phyloP scores from a whole-genome alignment of 2,329 filamentous ascomycete species.

The Bipolaris cookei region DNA sequence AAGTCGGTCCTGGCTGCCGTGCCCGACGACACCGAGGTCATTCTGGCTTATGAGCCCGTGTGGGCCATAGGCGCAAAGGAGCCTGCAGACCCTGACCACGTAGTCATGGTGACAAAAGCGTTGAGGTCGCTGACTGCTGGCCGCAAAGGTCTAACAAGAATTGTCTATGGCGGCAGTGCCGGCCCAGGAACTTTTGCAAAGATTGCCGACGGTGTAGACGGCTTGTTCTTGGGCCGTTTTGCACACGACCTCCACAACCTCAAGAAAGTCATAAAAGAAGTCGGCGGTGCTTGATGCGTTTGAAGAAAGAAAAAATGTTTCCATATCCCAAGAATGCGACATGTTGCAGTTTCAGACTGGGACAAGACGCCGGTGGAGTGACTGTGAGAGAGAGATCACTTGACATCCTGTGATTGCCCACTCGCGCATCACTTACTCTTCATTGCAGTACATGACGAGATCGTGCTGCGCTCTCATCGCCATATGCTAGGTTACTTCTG shows the following conservation, averaged over 20 bases:
- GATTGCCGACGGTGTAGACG: slow-evolving; percentile 74
- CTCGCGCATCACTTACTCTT: neutral
- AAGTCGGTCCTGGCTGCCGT: slow-evolving; percentile 67
- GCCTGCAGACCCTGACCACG: slow-evolving; percentile 75
- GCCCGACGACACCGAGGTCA: slow-evolving; percentile 68
- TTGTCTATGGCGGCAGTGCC: slow-evolving; percentile 83
- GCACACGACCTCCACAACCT: slow-evolving; percentile 78
- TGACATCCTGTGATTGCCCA: neutral
- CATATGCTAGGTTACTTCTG: neutral
- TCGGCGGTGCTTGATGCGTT: slow-evolving; percentile 55
- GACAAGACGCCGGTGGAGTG: neutral
- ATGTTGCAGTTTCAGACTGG: neutral
- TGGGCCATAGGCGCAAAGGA: slow-evolving; percentile 82
- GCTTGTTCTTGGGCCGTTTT: slow-evolving; percentile 81
- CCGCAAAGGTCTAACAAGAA: slow-evolving; percentile 66
- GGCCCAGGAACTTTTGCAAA: slow-evolving; percentile 76
- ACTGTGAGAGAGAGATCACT: slow-evolving; percentile 5
- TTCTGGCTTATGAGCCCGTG: slow-evolving; percentile 85
- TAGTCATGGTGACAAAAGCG: slow-evolving; percentile 71
- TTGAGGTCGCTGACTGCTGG: slow-evolving; percentile 63
- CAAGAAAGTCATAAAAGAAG: slow-evolving; percentile 73
- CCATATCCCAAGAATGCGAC: neutral
- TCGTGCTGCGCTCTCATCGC: neutral
- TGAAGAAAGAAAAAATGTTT: neutral
- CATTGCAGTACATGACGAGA: slow-evolving; percentile 3